These are phyloP conservation scores for Gloeopeniophorella convolvens DNA, from an alignment of 768 basidiomycete species.

Conservation along the genomic window DNA sequence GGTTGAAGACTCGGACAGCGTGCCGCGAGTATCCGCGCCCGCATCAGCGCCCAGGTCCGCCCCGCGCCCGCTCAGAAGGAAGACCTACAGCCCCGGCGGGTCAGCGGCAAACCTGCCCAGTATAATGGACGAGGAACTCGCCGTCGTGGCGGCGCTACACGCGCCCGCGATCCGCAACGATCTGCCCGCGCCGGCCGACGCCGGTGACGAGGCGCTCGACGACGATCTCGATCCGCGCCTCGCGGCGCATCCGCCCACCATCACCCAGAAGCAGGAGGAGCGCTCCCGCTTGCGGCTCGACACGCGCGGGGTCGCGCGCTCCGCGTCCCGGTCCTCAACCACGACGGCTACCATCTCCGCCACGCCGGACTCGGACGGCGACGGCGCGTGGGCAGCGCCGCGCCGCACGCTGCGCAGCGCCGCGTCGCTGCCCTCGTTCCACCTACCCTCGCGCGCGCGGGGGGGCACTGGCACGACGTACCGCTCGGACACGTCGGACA, in stretches of 20 bases:
- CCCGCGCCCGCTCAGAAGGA: slow-evolving; percentile 4
- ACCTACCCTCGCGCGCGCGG: background rate
- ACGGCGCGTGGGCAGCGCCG: too few species aligned
- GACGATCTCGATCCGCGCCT: background rate
- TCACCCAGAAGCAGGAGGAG: too few species aligned
- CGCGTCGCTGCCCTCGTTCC: too few species aligned
- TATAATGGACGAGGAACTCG: slow-evolving; percentile 10
- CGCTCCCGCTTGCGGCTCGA: too few species aligned
- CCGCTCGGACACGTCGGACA: too few species aligned
- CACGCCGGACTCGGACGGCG: too few species aligned
- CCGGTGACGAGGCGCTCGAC: background rate
- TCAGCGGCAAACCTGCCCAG: background rate
- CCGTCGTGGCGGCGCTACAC: slow-evolving; percentile 11
- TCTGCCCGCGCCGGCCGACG: background rate
- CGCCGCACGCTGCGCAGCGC: too few species aligned
- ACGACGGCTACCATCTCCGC: too few species aligned
- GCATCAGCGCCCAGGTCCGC: slow-evolving; percentile 3
- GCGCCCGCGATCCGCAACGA: slow-evolving; percentile 2
- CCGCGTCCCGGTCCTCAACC: too few species aligned
- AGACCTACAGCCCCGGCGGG: slow-evolving; percentile 1
- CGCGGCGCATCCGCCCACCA: too few species aligned
- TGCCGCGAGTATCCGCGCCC: slow-evolving; percentile 2
- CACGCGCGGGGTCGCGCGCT: too few species aligned
- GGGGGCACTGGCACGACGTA: too few species aligned
- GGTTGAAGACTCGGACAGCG: slow-evolving; percentile 9